Evolutionary conservation across 768 basidiomycete genomes (phyloP), one percentile per base, ranked within the genome.

Genomic region (Coprinopsis cinerea): DNA sequence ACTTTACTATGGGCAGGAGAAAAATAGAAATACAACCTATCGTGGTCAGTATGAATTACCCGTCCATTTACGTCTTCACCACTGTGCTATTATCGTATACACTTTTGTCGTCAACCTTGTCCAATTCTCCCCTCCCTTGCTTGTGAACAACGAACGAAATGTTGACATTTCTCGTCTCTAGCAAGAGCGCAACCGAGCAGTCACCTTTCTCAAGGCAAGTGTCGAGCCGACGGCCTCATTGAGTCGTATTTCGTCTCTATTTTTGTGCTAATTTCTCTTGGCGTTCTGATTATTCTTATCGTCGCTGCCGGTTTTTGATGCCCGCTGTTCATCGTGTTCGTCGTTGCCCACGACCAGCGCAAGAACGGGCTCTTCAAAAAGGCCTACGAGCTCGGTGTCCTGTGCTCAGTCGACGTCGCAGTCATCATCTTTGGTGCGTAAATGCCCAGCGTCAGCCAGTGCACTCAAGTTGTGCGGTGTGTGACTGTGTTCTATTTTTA

Each of bases 311-410:
- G 17, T 28, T 22, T 17, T 27, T 13, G 14, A 46, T 32, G 34
- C 50, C 52, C 11, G 13, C 34, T 28, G 28, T 51, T 40, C 45
- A n/a, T n/a, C n/a, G n/a, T n/a, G n/a, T n/a, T 47, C 45, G 54
- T 48, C 55, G 24, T 11, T 18, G 4, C 45, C 47, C 47, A 40
- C 58, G 53, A 57, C 39, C 69, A 91, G 89, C 81, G 89, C 59
- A 90, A 91, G 74, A 88, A 88, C 52, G 89, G 88, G 3, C 81
- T 92, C 55, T 91, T 92, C 82, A 90, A 91, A 67, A 91, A 91
- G 61, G 88, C 89, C 0, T 90, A 90, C 61, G 88, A 91, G 67
- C 84, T 92, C 53, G 88, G 88, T n/a, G 88, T 91, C 2, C 78
- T 91, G 35, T 92, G 89, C 64, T 88, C 86, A 13, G 89, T 91